phyloP scores from a whole-genome alignment of 352 stramenopile genomes.

The Globisporangium cystogenes region DNA sequence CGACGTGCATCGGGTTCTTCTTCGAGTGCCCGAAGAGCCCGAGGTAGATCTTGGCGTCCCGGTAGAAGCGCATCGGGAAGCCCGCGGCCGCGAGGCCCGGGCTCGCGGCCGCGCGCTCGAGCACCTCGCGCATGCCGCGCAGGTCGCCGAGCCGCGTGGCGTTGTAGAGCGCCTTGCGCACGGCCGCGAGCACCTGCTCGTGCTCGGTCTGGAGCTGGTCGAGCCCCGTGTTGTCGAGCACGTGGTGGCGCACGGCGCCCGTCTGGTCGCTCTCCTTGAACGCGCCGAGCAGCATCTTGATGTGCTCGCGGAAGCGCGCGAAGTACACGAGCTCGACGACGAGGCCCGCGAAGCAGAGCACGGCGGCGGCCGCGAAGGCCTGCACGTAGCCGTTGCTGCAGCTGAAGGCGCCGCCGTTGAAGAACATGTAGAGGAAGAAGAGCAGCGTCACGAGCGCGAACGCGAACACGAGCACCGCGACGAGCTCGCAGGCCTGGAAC shows the following conservation, averaged over 20 bases:
- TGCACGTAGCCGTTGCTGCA: conserved; percentile 46
- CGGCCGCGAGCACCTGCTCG: conserved; percentile 40
- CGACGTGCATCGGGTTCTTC: conserved; percentile 81
- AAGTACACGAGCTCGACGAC: conserved; percentile 68
- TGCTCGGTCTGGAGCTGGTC: conserved; percentile 55
- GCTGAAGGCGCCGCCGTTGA: conserved; percentile 62
- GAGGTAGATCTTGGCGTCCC: conserved; percentile 37
- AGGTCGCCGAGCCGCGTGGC: conserved; percentile 61
- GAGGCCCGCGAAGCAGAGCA: conserved; percentile 56
- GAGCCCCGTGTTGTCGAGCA: conserved; percentile 42
- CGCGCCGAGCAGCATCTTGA: conserved; percentile 80
- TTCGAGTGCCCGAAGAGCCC: conserved; percentile 53
- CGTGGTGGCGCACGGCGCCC: conserved; percentile 58
- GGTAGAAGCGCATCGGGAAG: conserved; percentile 59
- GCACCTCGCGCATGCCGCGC: conserved; percentile 49
- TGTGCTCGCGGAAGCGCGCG: conserved; percentile 71
- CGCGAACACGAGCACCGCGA: conserved; percentile 46
- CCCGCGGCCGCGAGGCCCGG: conserved; percentile 13
- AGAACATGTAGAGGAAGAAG: conserved; percentile 82
- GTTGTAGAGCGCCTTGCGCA: conserved; percentile 73
- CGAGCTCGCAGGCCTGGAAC: conserved; percentile 66
- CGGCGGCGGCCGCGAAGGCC: conserved; percentile 39
- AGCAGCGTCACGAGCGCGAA: conserved; percentile 52
- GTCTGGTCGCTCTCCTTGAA: conserved; percentile 81
- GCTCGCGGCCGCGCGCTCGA: conserved; percentile 43